Conservation (phyloP, 371 early-diverging fungal species). For the Rhizomucor miehei region DNA sequence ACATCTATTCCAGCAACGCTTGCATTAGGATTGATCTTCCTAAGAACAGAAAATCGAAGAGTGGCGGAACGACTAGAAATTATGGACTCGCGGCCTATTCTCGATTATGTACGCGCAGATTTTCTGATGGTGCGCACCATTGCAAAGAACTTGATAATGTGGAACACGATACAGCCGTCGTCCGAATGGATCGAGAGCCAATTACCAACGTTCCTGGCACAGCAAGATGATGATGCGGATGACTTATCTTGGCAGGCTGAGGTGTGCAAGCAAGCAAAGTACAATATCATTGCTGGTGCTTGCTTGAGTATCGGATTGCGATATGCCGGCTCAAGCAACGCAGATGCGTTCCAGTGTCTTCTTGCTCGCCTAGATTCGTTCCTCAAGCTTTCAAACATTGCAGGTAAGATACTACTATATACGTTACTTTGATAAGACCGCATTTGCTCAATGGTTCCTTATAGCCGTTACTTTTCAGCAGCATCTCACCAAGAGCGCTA, state of each 20-base stretch:
- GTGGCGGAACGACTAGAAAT: slow-evolving; percentile 64
- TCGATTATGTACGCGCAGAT: slow-evolving; percentile 74
- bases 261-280: slow-evolving; percentile 55
- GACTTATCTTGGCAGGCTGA: slow-evolving; percentile 29
- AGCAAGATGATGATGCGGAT: slow-evolving; percentile 4
- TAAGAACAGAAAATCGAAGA: slow-evolving; percentile 68
- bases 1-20: slow-evolving; percentile 72
- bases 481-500: slow-evolving; percentile 50
- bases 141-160: slow-evolving; percentile 68
- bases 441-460: not conserved
- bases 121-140: slow-evolving; percentile 66
- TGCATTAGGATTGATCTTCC: slow-evolving; percentile 82
- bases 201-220: slow-evolving; percentile 59
- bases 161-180: slow-evolving; percentile 58
- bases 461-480: slow-evolving; percentile 51
- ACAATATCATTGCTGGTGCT: slow-evolving; percentile 71
- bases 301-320: slow-evolving; percentile 78
- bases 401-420: slow-evolving; percentile 28
- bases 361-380: slow-evolving; percentile 51
- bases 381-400: slow-evolving; percentile 24
- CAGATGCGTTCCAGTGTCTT: slow-evolving; percentile 48
- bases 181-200: slow-evolving; percentile 65
- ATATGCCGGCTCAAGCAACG: slow-evolving; percentile 74
- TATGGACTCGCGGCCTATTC: slow-evolving; percentile 46
- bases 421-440: not conserved